A percentile compares a stretch with the other conserved stretches of the same genome.
Evolutionary conservation across 1,139 yeast species (phyloP).

Genomic region (Yamadazyma buinensis): DNA sequence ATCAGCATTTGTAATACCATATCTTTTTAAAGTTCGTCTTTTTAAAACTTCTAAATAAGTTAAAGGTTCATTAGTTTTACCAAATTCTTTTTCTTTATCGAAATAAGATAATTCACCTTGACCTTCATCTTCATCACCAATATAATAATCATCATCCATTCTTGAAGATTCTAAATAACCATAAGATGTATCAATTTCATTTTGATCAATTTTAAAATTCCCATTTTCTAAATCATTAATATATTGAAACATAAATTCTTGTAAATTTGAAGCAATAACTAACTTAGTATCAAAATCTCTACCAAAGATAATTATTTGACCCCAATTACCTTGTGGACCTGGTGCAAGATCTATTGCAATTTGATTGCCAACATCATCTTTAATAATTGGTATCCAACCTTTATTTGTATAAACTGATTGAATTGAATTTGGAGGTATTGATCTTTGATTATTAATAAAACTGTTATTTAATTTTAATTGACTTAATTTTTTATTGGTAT

Average conservation of each 20-base stretch:
- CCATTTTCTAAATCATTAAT: conserved; percentile 53
- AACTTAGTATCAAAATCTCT: conserved; percentile 62
- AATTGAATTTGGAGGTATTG: conserved; percentile 55
- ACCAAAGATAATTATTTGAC: conserved; percentile 62
- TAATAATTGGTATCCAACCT: conserved; percentile 59
- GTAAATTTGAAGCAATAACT: conserved; percentile 54
- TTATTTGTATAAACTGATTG: conserved; percentile 54
- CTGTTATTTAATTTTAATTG: conserved; percentile 17
- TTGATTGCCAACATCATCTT: conserved; percentile 58
- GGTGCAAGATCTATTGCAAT: conserved; percentile 62
- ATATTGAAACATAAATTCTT: conserved; percentile 48
- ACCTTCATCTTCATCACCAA: conserved; percentile 48
- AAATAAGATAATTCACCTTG: conserved; percentile 39
- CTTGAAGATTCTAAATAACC: conserved; percentile 32
- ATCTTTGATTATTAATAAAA: conserved; percentile 49
- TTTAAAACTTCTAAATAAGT: conserved; percentile 52
- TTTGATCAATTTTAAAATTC: conserved; percentile 48
- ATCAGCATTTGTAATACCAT: conserved; percentile 34
- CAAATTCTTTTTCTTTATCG: conserved; percentile 33
- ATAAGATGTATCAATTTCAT: conserved; percentile 27
- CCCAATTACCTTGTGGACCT: conserved; percentile 57
- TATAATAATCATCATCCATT: conserved; percentile 41
- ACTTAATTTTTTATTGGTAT: conserved; percentile 8
- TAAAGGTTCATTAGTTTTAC: conserved; percentile 29
- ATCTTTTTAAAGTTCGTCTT: conserved; percentile 43